These are phyloP conservation scores for Saturnispora serradocipensis DNA, from an alignment of 805 yeast species.

Conservation along the genomic window DNA sequence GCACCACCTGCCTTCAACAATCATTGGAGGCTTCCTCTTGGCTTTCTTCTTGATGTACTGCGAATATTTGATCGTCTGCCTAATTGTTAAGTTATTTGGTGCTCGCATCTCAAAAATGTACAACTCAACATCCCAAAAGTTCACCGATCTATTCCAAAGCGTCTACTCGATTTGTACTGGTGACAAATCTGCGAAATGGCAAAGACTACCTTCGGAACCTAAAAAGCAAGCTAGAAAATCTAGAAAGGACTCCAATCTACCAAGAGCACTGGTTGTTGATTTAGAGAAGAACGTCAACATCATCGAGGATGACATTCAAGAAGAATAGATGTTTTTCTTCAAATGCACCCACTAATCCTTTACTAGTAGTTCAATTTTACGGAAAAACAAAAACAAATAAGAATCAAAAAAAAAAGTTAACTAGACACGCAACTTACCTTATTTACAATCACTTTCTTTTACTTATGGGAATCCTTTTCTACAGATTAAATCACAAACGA, in stretches of 20 bases:
- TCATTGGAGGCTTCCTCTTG: slow-evolving; percentile 56
- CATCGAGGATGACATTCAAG: slow-evolving; percentile 6
- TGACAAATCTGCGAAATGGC: slow-evolving; percentile 3
- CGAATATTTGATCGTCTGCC: slow-evolving; percentile 37
- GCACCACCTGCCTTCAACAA: slow-evolving; percentile 63
- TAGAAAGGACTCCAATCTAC: slow-evolving; percentile 50
- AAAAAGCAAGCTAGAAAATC: slow-evolving; percentile 16
- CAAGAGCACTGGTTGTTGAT: slow-evolving; percentile 31
- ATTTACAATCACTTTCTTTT: background rate
- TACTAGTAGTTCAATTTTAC: background rate
- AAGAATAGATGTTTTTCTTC: background rate
- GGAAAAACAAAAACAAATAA: too few relatives aligned
- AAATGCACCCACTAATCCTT: background rate
- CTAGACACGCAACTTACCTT: background rate
- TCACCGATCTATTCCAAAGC: slow-evolving; percentile 1
- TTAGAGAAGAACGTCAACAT: slow-evolving; percentile 25
- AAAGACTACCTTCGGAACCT: slow-evolving; percentile 1
- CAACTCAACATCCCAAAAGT: background rate
- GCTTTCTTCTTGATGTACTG: slow-evolving; percentile 39
- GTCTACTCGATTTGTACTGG: background rate
- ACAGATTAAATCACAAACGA: background rate
- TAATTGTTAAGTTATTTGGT: slow-evolving; percentile 5
- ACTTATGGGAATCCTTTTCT: background rate
- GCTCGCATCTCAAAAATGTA: slow-evolving; percentile 6
- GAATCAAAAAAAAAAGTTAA: background rate